Conservation (phyloP, 192 early-diverging fungal species). For the Gaertneriomyces semiglobifer region DNA sequence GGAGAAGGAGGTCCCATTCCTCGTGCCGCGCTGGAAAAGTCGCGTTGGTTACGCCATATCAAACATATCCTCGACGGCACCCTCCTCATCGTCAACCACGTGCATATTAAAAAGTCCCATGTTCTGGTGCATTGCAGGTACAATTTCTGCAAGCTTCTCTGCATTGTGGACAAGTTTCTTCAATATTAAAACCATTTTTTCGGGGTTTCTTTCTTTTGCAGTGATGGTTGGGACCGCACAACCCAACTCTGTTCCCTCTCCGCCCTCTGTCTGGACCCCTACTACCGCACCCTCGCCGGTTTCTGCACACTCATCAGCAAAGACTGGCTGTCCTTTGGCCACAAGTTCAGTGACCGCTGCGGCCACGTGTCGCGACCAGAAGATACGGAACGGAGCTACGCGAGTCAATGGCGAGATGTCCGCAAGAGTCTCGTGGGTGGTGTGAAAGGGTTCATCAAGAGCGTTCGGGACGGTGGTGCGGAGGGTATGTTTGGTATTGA, state of each 20-base stretch:
- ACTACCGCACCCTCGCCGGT: slow-evolving; percentile 89
- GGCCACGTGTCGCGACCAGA: slow-evolving; percentile 71
- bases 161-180: no score
- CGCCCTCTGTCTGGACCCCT: slow-evolving; percentile 91
- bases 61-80: slow-evolving; percentile 76
- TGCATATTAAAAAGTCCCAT: slow-evolving; percentile 73
- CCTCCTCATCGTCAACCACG: slow-evolving; percentile 70
- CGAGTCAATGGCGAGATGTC: slow-evolving; percentile 40
- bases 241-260: slow-evolving; percentile 87
- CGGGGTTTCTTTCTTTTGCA: slow-evolving; percentile 18
- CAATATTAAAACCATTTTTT: no score
- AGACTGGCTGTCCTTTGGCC: slow-evolving; percentile 97
- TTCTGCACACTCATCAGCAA: slow-evolving; percentile 91
- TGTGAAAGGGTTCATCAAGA: slow-evolving; percentile 39
- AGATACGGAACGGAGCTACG: slow-evolving; percentile 41
- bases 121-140: slow-evolving; percentile 90
- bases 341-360: slow-evolving; percentile 90
- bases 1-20: slow-evolving; percentile 28
- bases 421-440: slow-evolving; percentile 36
- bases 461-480: neutral
- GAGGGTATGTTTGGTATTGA: slow-evolving; percentile 4
- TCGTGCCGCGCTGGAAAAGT: slow-evolving; percentile 49
- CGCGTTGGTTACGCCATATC: slow-evolving; percentile 89
- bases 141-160: neutral
- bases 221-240: slow-evolving; percentile 98